These are phyloP conservation scores for Rasamsonia emersonii DNA, from an alignment of 2,329 filamentous ascomycete species.

Conservation along the genomic window DNA sequence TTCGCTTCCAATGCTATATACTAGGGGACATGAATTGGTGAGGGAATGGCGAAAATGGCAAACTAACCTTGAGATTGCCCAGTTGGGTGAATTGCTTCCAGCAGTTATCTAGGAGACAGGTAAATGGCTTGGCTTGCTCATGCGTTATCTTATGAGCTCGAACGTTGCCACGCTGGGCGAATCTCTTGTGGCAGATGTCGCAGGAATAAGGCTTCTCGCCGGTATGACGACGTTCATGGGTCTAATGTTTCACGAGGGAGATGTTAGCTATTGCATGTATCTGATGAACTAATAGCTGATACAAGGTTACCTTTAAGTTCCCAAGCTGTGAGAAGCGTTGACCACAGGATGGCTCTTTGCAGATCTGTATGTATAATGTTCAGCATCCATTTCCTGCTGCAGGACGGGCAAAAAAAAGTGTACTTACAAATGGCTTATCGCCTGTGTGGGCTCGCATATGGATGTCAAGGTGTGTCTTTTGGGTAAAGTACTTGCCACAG, in stretches of 20 bases:
- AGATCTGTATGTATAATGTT: conserved; percentile 40
- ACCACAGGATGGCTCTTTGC: conserved; percentile 63
- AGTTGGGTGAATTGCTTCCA: conserved; percentile 82
- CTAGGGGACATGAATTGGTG: no score
- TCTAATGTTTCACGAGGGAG: conserved; percentile 40
- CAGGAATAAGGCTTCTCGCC: conserved; percentile 80
- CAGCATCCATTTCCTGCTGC: conserved; percentile 2
- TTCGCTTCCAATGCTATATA: no score
- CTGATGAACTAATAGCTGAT: background rate
- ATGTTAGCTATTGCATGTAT: conserved; percentile 3
- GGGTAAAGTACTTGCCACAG: conserved; percentile 75
- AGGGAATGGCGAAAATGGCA: no score
- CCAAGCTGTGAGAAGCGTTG: conserved; percentile 82
- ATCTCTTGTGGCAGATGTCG: conserved; percentile 68
- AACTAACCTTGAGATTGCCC: conserved; percentile 75
- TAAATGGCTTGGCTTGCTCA: conserved; percentile 65
- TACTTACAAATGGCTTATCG: conserved; percentile 77
- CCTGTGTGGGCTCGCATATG: conserved; percentile 84
- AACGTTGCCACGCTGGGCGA: conserved; percentile 79
- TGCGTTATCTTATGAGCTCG: conserved; percentile 77
- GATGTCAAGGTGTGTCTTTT: conserved; percentile 89
- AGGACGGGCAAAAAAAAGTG: conserved; percentile 3
- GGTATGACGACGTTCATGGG: conserved; percentile 78
- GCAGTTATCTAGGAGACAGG: conserved; percentile 74
- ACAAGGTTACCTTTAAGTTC: conserved; percentile 71